Base-by-base conservation (phyloP, 768 basidiomycete genomes). In the Suillus ampliporus region DNA sequence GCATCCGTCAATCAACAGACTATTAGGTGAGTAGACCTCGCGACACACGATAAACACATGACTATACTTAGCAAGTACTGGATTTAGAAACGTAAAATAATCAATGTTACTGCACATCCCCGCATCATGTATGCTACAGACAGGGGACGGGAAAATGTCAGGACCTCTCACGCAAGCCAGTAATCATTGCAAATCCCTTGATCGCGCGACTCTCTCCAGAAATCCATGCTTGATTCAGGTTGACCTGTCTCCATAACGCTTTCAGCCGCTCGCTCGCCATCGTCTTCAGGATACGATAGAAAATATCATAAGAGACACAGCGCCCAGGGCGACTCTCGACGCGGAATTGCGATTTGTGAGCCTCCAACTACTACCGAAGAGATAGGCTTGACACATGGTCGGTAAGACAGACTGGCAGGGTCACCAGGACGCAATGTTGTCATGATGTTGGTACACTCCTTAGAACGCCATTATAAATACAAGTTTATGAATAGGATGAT, bases 131-230 rank as follows among this genome's bases (percentile, higher is more conserved):
- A 31, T 28, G 26, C 26, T 10, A 9, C 26, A 8, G 47, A 19
- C 13, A 11, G 11, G 13, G 21, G 44, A 46, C 44, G 21, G 21
- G 21, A 21, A 5, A 21, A 13, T 6, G 11, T 5, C 19, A 6
- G 41, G 13, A 0, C 21, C 23, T 14, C 46, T 23, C 46, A 21
- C 21, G 44, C 3, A 21, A 38, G 14, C 38, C 38, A 15, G 38
- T 38, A 38, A 38, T 38, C 38, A 38, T 38, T 26, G 66, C 65
- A 35, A 64, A 65, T 13, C 67, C 67, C 31, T 65, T 69, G 15
- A 69, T 53, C 67, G 67, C 66, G 15, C 38, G 40, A 51, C 65
- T 65, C 14, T 61, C 41, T n/a, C n/a, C n/a, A n/a, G n/a, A n/a
- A n/a, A n/a, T n/a, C n/a, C n/a, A n/a, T n/a, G n/a, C n/a, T n/a